A percentile compares a stretch with the other conserved stretches of the same genome.
These are phyloP conservation scores for Drechslerella stenobrocha DNA, from an alignment of 2,329 filamentous ascomycete genomes.

Conservation along the genomic window DNA sequence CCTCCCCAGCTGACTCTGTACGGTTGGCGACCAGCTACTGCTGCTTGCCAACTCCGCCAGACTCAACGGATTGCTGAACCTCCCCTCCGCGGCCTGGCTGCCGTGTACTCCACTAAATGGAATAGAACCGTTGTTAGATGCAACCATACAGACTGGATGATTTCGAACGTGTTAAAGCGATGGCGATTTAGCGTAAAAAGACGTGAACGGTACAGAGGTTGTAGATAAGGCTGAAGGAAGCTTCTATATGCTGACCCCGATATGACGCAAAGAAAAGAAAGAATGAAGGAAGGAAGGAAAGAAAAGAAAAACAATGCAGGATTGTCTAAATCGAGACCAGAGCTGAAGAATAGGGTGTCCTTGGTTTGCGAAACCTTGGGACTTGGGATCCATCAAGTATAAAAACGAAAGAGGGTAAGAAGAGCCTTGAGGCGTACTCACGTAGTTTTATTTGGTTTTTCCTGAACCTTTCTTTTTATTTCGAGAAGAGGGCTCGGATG, in stretches of 20 bases:
- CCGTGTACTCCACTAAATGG: conserved; percentile 47
- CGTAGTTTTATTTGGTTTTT: conserved; percentile 42
- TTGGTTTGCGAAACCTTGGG: conserved; percentile 41
- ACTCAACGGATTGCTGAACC: conserved; percentile 47
- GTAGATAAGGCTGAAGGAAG: conserved; percentile 32
- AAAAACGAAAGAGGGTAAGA: conserved; percentile 49
- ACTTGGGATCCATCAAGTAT: conserved; percentile 45
- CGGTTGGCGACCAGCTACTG: conserved; percentile 43
- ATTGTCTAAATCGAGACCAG: conserved; percentile 45
- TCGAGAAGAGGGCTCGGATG: conserved; percentile 45
- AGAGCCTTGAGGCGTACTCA: conserved; percentile 46
- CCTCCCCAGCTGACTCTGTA: conserved; percentile 36
- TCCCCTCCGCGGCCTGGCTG: conserved; percentile 42
- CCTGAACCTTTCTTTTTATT: conserved; percentile 28
- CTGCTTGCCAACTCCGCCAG: conserved; percentile 38
- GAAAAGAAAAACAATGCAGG: conserved; percentile 43
- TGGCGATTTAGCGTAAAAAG: conserved; percentile 13
- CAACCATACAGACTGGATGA: conserved; percentile 46
- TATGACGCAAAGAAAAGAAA: conserved; percentile 42
- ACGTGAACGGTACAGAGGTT: conserved; percentile 20
- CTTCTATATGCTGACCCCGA: conserved; percentile 44
- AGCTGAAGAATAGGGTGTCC: conserved; percentile 39
- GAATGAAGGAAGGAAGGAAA: no score
- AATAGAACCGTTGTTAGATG: conserved; percentile 47
- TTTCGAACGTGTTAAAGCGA: conserved; percentile 29